Conservation (phyloP, 768 basidiomycete species). For the Tylopilus cervinicoccineus region DNA sequence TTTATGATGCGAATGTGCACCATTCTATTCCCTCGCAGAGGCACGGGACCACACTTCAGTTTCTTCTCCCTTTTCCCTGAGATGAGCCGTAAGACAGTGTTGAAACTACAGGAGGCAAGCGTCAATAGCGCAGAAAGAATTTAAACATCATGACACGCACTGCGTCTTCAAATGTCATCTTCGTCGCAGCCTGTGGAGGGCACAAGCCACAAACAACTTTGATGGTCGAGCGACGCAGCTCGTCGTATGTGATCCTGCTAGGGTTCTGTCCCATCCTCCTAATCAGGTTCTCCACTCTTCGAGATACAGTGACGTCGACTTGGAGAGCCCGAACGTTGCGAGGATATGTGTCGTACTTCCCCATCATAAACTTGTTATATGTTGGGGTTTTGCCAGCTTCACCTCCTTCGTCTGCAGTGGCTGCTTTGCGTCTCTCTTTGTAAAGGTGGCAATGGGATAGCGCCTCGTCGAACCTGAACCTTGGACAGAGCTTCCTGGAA, state of each 20-base stretch:
- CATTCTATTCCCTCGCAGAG: background rate
- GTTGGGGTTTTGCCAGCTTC: background rate
- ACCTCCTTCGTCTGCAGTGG: no score
- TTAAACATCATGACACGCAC: background rate
- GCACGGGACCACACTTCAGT: constrained; percentile 6
- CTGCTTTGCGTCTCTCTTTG: background rate
- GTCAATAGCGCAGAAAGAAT: background rate
- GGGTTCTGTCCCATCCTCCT: constrained; percentile 7
- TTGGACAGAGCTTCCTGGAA: background rate
- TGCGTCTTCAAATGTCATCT: constrained; percentile 5
- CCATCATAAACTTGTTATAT: background rate
- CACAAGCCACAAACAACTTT: constrained; percentile 9
- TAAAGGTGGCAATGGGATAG: constrained; percentile 10
- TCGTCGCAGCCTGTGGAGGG: background rate
- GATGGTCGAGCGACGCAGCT: constrained; percentile 3
- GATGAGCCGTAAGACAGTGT: constrained; percentile 7
- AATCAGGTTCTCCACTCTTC: constrained; percentile 10
- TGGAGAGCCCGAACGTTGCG: constrained; percentile 1
- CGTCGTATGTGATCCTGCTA: background rate
- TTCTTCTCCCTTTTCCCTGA: background rate
- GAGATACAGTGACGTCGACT: constrained; percentile 3
- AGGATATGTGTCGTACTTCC: background rate
- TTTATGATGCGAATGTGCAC: background rate
- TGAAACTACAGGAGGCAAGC: background rate
- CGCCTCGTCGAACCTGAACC: constrained; percentile 3